Evolutionary conservation across 2,329 filamentous ascomycete genomes (phyloP), one percentile per base, ranked within the genome.

Genomic region (Oidium heveae): DNA sequence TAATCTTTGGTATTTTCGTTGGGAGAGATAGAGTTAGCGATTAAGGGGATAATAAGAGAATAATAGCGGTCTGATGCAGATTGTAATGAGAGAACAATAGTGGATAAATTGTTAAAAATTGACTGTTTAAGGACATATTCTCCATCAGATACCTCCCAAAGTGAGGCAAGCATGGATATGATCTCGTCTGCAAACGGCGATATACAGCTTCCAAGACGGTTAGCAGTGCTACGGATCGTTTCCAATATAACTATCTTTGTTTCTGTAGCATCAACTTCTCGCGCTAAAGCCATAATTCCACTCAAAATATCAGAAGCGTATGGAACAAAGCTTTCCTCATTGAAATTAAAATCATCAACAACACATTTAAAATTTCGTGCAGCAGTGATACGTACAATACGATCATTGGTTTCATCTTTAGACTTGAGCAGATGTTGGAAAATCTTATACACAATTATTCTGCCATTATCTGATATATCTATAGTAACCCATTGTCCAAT

Each of bases 91-190:
- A 80, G 80, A n/a, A 94, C 84, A 15, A 98, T 72, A 1, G 86
- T 82, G 1, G 85, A 75, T 53, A 96, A 78, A 41, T 96, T 82
- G 2, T 84, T 85, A 56, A 96, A 75, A 54, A 96, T 87, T 1
- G 86, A 80, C 67, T 95, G 88, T 67, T 96, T 96, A 72, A 95
- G 84, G 66, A 96, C 77, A 63, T 91, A 85, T 57, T 94, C 83
- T 1, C 71, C 68, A 0, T 82, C 86, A 2, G 85, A 86, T 53
- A 81, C 77, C 57, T 85, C 80, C 91, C 91, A 98, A 0, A 96
- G 72, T 4, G 74, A 73, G 0, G 89, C 88, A 7, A 96, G 72
- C 13, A 87, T 75, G 1, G 77, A 72, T 66, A 98, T 82, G 57
- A 98, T 84, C 57, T 82, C 78, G 61, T 94, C 86, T 5, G 86